Base-by-base conservation (phyloP, 2,329 filamentous ascomycete genomes). In the Colletotrichum lindemuthianum region DNA sequence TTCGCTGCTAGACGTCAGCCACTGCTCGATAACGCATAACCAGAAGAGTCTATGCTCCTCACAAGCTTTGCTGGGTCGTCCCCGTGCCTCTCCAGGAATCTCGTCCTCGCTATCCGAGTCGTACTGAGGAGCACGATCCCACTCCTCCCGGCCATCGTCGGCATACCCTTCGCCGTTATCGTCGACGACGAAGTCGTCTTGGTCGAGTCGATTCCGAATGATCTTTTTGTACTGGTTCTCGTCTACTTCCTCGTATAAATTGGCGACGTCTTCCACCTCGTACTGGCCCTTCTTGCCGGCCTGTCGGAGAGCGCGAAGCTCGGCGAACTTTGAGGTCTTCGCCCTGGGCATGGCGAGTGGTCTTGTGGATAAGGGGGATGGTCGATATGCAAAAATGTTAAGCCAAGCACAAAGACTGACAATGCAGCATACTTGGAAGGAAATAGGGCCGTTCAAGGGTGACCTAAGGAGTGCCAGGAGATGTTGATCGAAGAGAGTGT, bases 121-220 rank as follows among this genome's bases (percentile, higher is more conserved):
- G 74, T 87, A 81, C 65, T 84, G 84, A 69, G 84, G 82, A 69
- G 90, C 85, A 71, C 91, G 87, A 77, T 95, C 89, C 94, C 95
- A 95, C 72, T 98, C 96, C 79, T 97, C 94, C 59, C 96, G 90
- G 66, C 96, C 96, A 74, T 98, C 96, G 75, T 98, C 95, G 69
- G 93, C 95, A 73, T 99, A 99, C 41, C 96, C 95, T 75, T 95
- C 93, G 73, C 95, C 95, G 81, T 97, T 97, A 80, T 99, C 96
- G 81, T 98, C 96, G 65, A 99, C 94, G 56, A 99, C 95, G 73
- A 99, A 99, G 79, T 99, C 96, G 72, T 99, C 96, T 72, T 97
- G 86, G 74, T 98, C 92, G 55, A 99, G 84, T 50, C 96, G 90
- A 60, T 90, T 88, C 45, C 96, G 88, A 12, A 99, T 93, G 69